Percentiles rank a stretch among this genome's conserved stretches.
Conservation (phyloP, 192 early-diverging fungal genomes). For the Obelidium mucronatum region DNA sequence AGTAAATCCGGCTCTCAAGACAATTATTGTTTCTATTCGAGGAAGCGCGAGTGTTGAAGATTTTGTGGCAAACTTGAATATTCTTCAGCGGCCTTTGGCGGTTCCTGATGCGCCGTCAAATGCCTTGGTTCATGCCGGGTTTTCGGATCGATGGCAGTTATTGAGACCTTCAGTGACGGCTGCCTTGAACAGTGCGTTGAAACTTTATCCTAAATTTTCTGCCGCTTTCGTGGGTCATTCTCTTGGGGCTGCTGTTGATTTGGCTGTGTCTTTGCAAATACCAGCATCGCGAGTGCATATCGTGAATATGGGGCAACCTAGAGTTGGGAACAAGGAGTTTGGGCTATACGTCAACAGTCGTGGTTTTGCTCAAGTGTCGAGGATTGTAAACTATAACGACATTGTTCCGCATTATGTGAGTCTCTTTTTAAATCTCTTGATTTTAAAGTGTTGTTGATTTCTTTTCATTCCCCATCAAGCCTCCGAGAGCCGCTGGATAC, state of each 20-base stretch:
- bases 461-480: background rate
- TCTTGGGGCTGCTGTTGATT: constrained; percentile 49
- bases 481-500: constrained; percentile 7
- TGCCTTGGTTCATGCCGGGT: constrained; percentile 42
- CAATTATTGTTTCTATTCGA: constrained; percentile 44
- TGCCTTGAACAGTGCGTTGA: background rate
- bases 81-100: background rate
- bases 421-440: background rate
- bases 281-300: constrained; percentile 23
- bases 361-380: background rate
- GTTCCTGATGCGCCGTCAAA: background rate
- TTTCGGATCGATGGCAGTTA: constrained; percentile 20
- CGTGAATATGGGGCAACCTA: constrained; percentile 46
- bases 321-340: constrained; percentile 49
- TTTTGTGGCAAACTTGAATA: constrained; percentile 23
- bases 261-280: constrained; percentile 17
- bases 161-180: background rate
- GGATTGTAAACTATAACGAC: constrained; percentile 35
- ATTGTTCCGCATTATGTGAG: constrained; percentile 31
- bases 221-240: constrained; percentile 44
- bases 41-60: constrained; percentile 33
- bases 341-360: constrained; percentile 16
- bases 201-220: constrained; percentile 12
- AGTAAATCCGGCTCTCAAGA: constrained; percentile 25
- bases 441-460: background rate